Base-by-base conservation (phyloP, 768 basidiomycete genomes). In the Rhizopogon vesiculosus region DNA sequence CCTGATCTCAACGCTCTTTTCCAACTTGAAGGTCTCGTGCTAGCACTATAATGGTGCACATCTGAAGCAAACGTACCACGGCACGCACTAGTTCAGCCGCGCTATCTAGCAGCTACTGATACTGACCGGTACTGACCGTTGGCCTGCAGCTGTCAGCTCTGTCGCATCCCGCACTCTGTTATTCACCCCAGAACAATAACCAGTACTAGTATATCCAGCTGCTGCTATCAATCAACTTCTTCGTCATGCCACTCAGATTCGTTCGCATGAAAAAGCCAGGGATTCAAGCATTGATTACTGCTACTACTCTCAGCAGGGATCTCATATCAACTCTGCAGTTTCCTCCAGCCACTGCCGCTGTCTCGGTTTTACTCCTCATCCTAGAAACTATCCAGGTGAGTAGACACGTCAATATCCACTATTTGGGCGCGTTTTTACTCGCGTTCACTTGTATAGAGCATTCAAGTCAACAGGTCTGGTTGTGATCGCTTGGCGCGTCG, bases 301-400 rank as follows among this genome's bases (percentile, higher is more conserved):
- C 71, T 0, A 68, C 71, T 9, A 54, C 67, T 5, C 53, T 71
- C 4, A 58, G 67, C 45, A 66, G 60, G 45, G 68, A 74, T 45
- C 59, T 76, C 5, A 61, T 74, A 7, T 63, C 69, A 18, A 63
- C 70, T 15, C 57, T 69, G 16, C 68, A 71, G 48, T 79, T 80
- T 56, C 74, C 78, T 15, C 78, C 79, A 1, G 77, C 73, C 0
- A 64, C 67, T 3, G 77, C 75, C 0, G 72, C 76, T 0, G 67
- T 76, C 5, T 69, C 70, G 0, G 57, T 78, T 4, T 60, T 80
- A 15, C 64, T 79, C 19, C 65, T 75, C 10, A 76, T 81, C 15
- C 66, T 80, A 50, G 66, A 79, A 58, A 78, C 76, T 0, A 64
- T 78, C 19, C 75, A 80, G 69, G 79, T 77, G 44, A 60, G 68